Conservation (phyloP, 2,329 filamentous ascomycete species). For the Colletotrichum sp. region DNA sequence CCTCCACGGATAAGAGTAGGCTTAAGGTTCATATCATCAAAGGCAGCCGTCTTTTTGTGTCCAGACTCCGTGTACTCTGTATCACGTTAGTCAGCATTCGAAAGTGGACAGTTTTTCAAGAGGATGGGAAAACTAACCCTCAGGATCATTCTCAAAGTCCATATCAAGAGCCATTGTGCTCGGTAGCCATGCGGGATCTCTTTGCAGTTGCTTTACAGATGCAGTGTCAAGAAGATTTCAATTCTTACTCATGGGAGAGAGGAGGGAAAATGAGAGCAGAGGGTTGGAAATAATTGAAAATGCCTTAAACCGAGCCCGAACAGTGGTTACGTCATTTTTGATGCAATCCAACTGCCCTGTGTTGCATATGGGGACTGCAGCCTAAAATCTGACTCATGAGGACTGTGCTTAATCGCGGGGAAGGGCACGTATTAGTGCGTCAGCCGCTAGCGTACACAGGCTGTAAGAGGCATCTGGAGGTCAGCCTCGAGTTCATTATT, state of each 20-base stretch:
- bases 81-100: background rate
- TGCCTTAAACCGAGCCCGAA: background rate
- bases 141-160: background rate
- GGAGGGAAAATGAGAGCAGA: background rate
- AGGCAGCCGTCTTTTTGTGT: constrained; percentile 99
- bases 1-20: constrained; percentile 89
- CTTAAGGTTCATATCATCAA: constrained; percentile 98
- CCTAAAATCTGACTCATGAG: background rate
- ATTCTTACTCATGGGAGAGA: background rate
- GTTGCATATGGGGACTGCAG: background rate
- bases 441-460: too few species aligned
- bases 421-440: background rate
- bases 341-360: too few species aligned
- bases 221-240: background rate
- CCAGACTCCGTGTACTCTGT: constrained; percentile 74
- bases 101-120: background rate
- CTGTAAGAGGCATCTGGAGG: too few species aligned
- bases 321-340: background rate
- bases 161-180: background rate
- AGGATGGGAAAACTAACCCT: background rate
- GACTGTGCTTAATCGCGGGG: background rate
- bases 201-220: background rate
- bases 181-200: background rate
- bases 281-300: background rate
- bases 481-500: too few species aligned